phyloP scores from a whole-genome alignment of 2,329 filamentous ascomycete species.

The Microthyrium microscopicum region DNA sequence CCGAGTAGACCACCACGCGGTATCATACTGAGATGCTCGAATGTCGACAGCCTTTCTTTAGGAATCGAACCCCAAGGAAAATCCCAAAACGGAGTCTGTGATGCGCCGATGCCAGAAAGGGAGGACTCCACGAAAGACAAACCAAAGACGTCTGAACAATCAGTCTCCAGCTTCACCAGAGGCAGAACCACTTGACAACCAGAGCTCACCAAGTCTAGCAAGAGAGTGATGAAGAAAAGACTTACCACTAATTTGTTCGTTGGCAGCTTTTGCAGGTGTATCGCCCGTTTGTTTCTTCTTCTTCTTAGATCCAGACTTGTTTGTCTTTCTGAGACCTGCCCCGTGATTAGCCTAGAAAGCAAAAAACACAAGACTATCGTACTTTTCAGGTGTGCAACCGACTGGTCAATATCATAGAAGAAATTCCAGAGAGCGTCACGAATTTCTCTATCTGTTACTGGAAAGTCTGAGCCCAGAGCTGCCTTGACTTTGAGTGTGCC shows the following conservation, averaged over 20 bases:
- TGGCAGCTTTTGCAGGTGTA: not conserved
- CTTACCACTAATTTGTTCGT: not conserved
- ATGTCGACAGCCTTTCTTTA: conserved; percentile 40
- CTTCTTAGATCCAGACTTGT: conserved; percentile 1
- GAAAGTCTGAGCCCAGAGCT: conserved; percentile 46
- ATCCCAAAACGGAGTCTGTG: too few species aligned
- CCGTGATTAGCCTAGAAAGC: not conserved
- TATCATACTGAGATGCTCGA: conserved; percentile 34
- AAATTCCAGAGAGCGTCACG: conserved; percentile 90
- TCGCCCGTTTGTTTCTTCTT: not conserved
- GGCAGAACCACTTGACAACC: too few species aligned
- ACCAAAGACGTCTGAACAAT: too few species aligned
- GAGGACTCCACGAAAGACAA: too few species aligned
- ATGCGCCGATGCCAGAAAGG: too few species aligned
- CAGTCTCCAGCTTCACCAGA: too few species aligned
- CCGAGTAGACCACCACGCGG: conserved; percentile 58
- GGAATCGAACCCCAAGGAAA: conserved; percentile 74
- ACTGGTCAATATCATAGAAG: conserved; percentile 82
- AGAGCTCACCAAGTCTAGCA: too few species aligned
- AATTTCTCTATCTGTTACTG: conserved; percentile 53
- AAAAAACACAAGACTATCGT: conserved; percentile 15
- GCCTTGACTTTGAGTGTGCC: conserved; percentile 51
- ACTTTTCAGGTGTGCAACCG: conserved; percentile 63
- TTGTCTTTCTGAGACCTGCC: not conserved
- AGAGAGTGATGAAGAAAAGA: not conserved